phyloP scores from a whole-genome alignment of 2,329 filamentous ascomycete species.

The Cladosporium halotolerans region DNA sequence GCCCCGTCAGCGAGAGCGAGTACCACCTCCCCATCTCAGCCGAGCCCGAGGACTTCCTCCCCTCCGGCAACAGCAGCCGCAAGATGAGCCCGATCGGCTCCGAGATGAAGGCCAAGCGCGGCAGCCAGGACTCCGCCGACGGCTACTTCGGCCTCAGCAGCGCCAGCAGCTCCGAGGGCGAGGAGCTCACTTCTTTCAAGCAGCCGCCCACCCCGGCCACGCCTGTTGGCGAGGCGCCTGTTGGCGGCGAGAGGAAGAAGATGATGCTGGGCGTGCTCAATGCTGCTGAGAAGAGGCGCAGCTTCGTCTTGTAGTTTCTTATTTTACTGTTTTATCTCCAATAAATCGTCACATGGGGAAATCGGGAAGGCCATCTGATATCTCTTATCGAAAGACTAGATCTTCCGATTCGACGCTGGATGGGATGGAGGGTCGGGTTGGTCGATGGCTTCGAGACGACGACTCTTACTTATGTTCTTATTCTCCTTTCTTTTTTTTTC shows the following conservation, averaged over 20 bases:
- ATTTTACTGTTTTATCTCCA: background rate
- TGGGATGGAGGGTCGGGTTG: background rate
- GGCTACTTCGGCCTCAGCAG: constrained; percentile 48
- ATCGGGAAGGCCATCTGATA: background rate
- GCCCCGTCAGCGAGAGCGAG: constrained; percentile 75
- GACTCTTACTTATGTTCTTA: background rate
- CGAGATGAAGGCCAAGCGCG: constrained; percentile 34
- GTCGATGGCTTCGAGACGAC: constrained; percentile 1
- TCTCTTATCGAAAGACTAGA: background rate
- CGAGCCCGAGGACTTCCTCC: constrained; percentile 55
- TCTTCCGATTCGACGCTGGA: background rate
- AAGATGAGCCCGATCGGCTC: constrained; percentile 35
- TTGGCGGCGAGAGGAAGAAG: constrained; percentile 78
- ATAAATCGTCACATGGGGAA: background rate
- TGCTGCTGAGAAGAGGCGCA: constrained; percentile 84
- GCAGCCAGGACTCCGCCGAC: constrained; percentile 29
- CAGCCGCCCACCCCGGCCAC: constrained; percentile 43
- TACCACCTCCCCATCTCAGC: constrained; percentile 59
- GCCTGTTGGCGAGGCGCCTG: constrained; percentile 72
- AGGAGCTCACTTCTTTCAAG: constrained; percentile 26
- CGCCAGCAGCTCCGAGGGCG: constrained; percentile 59
- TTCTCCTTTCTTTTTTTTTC: background rate
- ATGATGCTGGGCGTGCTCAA: constrained; percentile 81
- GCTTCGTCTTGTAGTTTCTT: constrained; percentile 47
- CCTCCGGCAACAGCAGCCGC: constrained; percentile 31